Conservation (phyloP, 345 rosid species). For the Ricinus communis region DNA sequence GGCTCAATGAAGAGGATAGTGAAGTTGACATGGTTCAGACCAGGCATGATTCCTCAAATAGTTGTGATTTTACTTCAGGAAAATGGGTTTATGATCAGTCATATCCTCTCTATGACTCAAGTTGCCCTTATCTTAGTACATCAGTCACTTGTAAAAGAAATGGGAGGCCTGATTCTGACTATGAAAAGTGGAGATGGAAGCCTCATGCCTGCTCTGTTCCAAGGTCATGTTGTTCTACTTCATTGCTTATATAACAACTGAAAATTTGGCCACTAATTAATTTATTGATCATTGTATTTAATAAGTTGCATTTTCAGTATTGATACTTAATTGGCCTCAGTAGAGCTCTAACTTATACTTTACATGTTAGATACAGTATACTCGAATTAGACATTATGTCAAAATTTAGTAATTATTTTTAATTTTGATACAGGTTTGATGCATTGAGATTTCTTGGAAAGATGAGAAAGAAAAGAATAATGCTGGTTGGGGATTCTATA, state of each 20-base stretch:
- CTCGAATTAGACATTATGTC: too few relatives aligned
- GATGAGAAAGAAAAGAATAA: slow-evolving; percentile 79
- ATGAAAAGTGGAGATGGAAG: slow-evolving; percentile 90
- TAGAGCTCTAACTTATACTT: too few relatives aligned
- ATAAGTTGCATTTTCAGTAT: too few relatives aligned
- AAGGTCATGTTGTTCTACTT: too few relatives aligned
- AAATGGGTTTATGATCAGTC: slow-evolving; percentile 76
- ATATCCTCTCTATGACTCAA: slow-evolving; percentile 78
- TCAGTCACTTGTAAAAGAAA: slow-evolving; percentile 78
- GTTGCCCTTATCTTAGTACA: slow-evolving; percentile 77
- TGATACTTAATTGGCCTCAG: too few relatives aligned
- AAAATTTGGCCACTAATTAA: too few relatives aligned
- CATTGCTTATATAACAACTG: too few relatives aligned
- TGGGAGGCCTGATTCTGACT: slow-evolving; percentile 89
- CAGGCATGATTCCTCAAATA: slow-evolving; percentile 29
- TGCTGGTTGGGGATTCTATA: slow-evolving; percentile 93
- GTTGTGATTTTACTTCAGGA: slow-evolving; percentile 67
- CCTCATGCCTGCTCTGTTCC: slow-evolving; percentile 76
- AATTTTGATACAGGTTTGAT: slow-evolving; percentile 56
- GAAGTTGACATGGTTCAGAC: slow-evolving; percentile 46
- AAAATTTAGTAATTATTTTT: too few relatives aligned
- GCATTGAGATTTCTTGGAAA: slow-evolving; percentile 76
- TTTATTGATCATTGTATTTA: too few relatives aligned
- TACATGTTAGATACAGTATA: too few relatives aligned
- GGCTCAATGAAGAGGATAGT: slow-evolving; percentile 38